Evolutionary conservation across 2,329 filamentous ascomycete genomes (phyloP).

Genomic region (Daldinia eschscholtzii): DNA sequence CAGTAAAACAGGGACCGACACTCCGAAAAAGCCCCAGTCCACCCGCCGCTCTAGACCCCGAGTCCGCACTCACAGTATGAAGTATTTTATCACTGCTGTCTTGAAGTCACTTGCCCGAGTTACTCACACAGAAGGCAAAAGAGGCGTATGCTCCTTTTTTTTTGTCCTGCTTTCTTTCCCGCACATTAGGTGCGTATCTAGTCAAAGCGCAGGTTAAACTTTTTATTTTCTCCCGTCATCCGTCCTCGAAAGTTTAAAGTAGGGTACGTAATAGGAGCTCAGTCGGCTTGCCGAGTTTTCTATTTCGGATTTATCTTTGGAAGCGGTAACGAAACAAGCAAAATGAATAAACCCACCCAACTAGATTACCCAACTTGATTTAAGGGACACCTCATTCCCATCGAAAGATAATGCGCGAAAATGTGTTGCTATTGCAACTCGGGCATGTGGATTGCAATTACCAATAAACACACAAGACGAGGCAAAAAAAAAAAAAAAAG

Average conservation of each 20-base stretch:
- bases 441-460: neutral
- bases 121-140: neutral
- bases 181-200: slow-evolving; percentile 23
- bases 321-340: slow-evolving; percentile 1
- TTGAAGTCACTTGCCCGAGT: neutral
- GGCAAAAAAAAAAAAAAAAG: neutral
- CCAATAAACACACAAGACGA: neutral
- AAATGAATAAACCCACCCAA: slow-evolving; percentile 5
- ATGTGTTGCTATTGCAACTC: neutral
- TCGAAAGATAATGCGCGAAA: neutral
- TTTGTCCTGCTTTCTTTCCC: slow-evolving; percentile 16
- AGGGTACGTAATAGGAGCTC: slow-evolving; percentile 27
- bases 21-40: slow-evolving; percentile 36
- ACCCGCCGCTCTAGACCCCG: slow-evolving; percentile 40
- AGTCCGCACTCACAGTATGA: slow-evolving; percentile 38
- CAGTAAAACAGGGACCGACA: slow-evolving; percentile 42
- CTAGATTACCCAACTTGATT: slow-evolving; percentile 6
- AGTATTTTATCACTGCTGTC: slow-evolving; percentile 9
- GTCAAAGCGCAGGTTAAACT: slow-evolving; percentile 16
- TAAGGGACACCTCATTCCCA: slow-evolving; percentile 4
- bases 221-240: slow-evolving; percentile 27
- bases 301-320: slow-evolving; percentile 16
- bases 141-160: slow-evolving; percentile 12
- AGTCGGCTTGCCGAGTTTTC: slow-evolving; percentile 30
- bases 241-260: slow-evolving; percentile 21